Percentiles rank a stretch among this genome's conserved stretches.
Evolutionary conservation across 495 filamentous ascomycete genomes (phyloP).

Genomic region (Chaetomium tenue): DNA sequence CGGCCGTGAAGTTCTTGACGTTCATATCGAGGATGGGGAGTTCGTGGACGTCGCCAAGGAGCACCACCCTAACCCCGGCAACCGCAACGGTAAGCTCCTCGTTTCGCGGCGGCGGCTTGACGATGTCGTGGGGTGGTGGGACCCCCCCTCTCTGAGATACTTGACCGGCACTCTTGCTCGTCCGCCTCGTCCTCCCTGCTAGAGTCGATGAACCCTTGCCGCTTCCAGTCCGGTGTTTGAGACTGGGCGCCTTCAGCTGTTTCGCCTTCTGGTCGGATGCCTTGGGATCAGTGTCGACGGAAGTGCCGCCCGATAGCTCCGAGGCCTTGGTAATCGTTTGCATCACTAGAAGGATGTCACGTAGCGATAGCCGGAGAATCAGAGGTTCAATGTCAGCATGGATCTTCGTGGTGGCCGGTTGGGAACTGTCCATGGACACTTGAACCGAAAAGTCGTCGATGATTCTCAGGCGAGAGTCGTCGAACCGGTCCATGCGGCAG

Average conservation of each 20-base stretch:
- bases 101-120: conserved; percentile 43
- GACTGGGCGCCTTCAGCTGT: conserved; percentile 56
- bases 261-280: conserved; percentile 58
- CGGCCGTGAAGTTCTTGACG: conserved; percentile 81
- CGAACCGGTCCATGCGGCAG: conserved; percentile 96
- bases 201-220: conserved; percentile 63
- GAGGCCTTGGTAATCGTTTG: conserved; percentile 93
- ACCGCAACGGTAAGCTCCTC: conserved; percentile 83
- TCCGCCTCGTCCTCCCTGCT: conserved; percentile 36
- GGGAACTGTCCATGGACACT: conserved; percentile 80
- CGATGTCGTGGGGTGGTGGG: conserved; percentile 35
- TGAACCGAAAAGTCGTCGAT: conserved; percentile 93
- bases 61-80: conserved; percentile 85
- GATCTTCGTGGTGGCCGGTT: conserved; percentile 70
- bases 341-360: conserved; percentile 89
- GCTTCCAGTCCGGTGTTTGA: conserved; percentile 64
- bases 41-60: conserved; percentile 95
- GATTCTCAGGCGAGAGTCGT: conserved; percentile 80
- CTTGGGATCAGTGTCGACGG: conserved; percentile 39
- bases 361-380: conserved; percentile 85
- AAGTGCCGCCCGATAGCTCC: conserved; percentile 67
- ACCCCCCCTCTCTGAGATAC: conserved; percentile 18
- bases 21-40: conserved; percentile 91
- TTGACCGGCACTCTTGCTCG: conserved; percentile 27
- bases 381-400: conserved; percentile 86